Base-by-base conservation (phyloP, 2,329 filamentous ascomycete genomes). In the Clonostachys rhizophaga region DNA sequence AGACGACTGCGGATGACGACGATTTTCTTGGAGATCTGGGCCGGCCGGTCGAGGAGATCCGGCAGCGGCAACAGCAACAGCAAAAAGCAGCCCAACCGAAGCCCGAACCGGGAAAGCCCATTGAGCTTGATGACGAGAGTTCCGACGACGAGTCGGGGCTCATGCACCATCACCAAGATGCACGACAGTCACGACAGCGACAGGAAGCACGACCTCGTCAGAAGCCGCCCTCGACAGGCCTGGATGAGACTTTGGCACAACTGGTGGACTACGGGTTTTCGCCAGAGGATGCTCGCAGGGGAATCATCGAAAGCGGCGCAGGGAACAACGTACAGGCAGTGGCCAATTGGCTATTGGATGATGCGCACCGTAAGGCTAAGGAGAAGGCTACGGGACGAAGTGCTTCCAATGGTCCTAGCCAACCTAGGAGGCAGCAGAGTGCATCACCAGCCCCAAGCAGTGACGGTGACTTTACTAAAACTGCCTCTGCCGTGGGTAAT, bases 241-340 rank as follows among this genome's bases (percentile, higher is more conserved):
- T 65, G 54, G 64, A 72, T 50, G 53, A 68, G 2, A 89, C 91
- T 10, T 81, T 97, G 24, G 89, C 89, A 10, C 90, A 97, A 62
- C 71, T 99, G 24, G 83, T 96, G 4, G 92, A 96, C 55, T 97
- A 97, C 81, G 94, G 94, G 1, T 99, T 99, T 57, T 83, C 89
- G 0, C 78, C 84, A 0, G 89, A 95, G 49, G 90, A 91, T 58
- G 87, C 94, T n/a, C 79, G 80, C 46, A 76, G 86, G 52, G 94
- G 91, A 6, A 68, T 99, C 39, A 83, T 83, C 11, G 86, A 90
- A 58, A 96, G 88, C 34, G 86, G 89, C 5, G 84, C 84, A 4
- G 89, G 89, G 3, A 69, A 84, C 2, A 87, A 96, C 60, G 82
- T 96, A 10, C 90, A 96, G 63, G 86, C 83, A 43, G 92, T 92